A percentile compares a stretch with the other conserved stretches of the same genome.
Conservation (phyloP, 768 basidiomycete species). For the Collybiopsis confluens region DNA sequence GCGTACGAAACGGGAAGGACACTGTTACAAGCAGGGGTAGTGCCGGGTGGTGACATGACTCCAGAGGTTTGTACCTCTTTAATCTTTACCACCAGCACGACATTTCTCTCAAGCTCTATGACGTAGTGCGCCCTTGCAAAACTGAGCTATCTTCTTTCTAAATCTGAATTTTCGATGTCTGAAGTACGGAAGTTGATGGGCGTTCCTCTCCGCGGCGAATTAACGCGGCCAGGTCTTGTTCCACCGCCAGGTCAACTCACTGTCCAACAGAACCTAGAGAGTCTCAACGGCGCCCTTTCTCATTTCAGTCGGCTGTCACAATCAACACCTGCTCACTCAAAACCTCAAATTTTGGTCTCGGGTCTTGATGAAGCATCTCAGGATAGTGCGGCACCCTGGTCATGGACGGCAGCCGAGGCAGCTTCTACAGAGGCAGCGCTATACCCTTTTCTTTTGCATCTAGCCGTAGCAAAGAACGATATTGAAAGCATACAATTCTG, state of each 20-base stretch:
- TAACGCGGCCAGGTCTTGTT: conserved; percentile 52
- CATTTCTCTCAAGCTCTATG: not conserved
- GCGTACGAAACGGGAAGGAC: conserved; percentile 78
- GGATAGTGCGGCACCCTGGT: conserved; percentile 63
- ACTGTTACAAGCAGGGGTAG: conserved; percentile 68
- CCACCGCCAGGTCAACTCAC: conserved; percentile 39
- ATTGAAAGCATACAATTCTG: conserved; percentile 59
- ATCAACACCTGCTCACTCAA: conserved; percentile 27
- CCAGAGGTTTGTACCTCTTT: conserved; percentile 60
- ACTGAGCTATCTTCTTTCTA: conserved; percentile 85
- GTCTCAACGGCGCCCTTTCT: conserved; percentile 59
- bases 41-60: conserved; percentile 90
- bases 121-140: conserved; percentile 84
- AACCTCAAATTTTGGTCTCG: conserved; percentile 26
- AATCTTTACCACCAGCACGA: not conserved
- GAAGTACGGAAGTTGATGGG: conserved; percentile 75
- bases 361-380: conserved; percentile 32
- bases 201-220: conserved; percentile 83
- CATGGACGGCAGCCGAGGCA: conserved; percentile 74
- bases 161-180: conserved; percentile 62
- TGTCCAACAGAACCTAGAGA: conserved; percentile 49
- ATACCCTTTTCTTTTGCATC: conserved; percentile 73
- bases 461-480: conserved; percentile 73
- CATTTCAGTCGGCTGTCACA: conserved; percentile 65
- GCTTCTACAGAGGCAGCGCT: conserved; percentile 65